phyloP scores from a whole-genome alignment of 768 basidiomycete genomes.

The Fomitopsis serialis region DNA sequence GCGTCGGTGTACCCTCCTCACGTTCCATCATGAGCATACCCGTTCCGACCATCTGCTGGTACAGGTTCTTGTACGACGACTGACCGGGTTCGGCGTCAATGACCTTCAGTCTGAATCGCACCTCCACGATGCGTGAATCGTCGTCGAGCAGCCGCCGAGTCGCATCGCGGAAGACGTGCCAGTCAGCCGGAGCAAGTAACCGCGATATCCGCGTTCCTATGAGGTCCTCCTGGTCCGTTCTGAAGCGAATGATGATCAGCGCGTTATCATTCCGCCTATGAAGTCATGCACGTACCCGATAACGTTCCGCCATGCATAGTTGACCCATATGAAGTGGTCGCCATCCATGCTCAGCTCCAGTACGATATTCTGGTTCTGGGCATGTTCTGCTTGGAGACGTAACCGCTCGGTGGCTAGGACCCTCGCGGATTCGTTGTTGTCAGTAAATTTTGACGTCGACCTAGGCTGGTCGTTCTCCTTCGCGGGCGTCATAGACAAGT shows the following conservation, averaged over 20 bases:
- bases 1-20: constrained; percentile 79
- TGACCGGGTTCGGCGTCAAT: constrained; percentile 51
- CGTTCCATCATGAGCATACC: constrained; percentile 98
- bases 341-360: constrained; percentile 92
- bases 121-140: constrained; percentile 92
- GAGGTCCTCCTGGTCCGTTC: constrained; percentile 78
- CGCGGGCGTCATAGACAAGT: constrained; percentile 27
- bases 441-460: constrained; percentile 39
- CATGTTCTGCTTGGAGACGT: constrained; percentile 86
- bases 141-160: constrained; percentile 82
- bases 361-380: constrained; percentile 93
- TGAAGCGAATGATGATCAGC: constrained; percentile 24
- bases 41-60: constrained; percentile 92
- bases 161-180: constrained; percentile 80
- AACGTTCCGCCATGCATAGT: constrained; percentile 91
- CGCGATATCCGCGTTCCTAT: constrained; percentile 77
- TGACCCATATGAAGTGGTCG: constrained; percentile 93
- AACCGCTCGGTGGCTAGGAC: constrained; percentile 86
- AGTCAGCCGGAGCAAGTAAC: constrained; percentile 74
- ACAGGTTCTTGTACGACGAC: constrained; percentile 40
- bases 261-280: constrained; percentile 1
- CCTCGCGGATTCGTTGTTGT: constrained; percentile 70
- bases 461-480: constrained; percentile 15
- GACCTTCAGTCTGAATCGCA: constrained; percentile 81
- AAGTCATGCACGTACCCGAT: constrained; percentile 59